Conservation (phyloP, 257 asterid genomes). For the Paraleonurus japonicus region DNA sequence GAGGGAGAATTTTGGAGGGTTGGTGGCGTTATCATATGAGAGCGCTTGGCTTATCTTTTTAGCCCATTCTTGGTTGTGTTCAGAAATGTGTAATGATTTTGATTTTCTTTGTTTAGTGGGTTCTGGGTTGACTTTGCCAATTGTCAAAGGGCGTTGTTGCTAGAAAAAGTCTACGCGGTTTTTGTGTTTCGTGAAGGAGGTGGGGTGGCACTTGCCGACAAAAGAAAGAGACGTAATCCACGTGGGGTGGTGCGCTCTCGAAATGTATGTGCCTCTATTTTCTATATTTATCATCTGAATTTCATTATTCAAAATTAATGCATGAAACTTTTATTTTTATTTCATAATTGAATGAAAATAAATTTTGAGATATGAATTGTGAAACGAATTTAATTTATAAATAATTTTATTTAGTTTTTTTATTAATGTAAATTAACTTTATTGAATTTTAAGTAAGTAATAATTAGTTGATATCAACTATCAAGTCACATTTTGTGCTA, state of each 20-base stretch:
- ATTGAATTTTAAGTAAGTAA: no score
- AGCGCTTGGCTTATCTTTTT: constrained; percentile 4
- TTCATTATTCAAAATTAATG: background rate
- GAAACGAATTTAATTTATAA: no score
- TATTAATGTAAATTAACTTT: no score
- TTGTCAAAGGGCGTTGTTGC: constrained; percentile 35
- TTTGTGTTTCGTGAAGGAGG: background rate
- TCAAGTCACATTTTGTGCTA: no score
- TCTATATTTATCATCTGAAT: background rate
- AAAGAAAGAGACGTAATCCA: constrained; percentile 19
- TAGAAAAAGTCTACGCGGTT: constrained; percentile 49
- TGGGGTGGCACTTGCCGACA: constrained; percentile 29
- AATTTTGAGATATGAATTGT: background rate
- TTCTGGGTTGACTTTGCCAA: constrained; percentile 35
- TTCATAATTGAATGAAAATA: background rate
- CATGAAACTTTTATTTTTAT: background rate
- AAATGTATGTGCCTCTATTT: constrained; percentile 14
- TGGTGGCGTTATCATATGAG: constrained; percentile 20
- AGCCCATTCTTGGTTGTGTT: background rate
- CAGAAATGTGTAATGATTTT: constrained; percentile 7
- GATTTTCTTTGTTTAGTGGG: constrained; percentile 5
- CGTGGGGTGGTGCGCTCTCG: constrained; percentile 28
- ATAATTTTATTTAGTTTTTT: background rate
- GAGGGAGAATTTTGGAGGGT: constrained; percentile 2
- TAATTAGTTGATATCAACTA: no score